Percentiles rank a stretch among this genome's conserved stretches.
Evolutionary conservation across 352 stramenopile species (phyloP).

Genomic region (Phytopythium montanum): DNA sequence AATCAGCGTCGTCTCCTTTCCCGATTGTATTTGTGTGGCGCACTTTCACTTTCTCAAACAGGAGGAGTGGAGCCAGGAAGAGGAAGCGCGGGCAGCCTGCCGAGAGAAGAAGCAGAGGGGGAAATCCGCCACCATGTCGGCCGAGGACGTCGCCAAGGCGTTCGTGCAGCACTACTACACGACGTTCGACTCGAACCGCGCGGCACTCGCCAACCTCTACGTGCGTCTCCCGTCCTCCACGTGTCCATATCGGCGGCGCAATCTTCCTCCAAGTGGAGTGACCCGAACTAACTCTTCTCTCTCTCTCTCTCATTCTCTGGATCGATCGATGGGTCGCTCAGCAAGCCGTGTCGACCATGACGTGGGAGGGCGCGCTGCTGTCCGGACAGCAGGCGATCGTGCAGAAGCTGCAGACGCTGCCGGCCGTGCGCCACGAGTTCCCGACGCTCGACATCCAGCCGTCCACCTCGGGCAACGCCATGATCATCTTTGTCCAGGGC

Average conservation of each 20-base stretch:
- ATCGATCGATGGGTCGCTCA: constrained; percentile 7
- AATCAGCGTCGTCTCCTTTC: constrained; percentile 15
- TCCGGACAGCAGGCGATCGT: constrained; percentile 86
- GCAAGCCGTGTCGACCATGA: constrained; percentile 77
- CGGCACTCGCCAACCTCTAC: constrained; percentile 71
- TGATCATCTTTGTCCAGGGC: constrained; percentile 96
- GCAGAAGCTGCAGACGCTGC: constrained; percentile 80
- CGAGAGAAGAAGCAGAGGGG: neutral
- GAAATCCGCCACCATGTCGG: constrained; percentile 54
- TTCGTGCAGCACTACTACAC: constrained; percentile 89
- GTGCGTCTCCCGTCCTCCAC: constrained; percentile 31
- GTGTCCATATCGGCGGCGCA: too few species aligned
- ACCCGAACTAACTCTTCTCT: neutral
- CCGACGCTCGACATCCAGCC: constrained; percentile 93
- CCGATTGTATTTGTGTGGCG: neutral
- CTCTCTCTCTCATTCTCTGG: constrained; percentile 3
- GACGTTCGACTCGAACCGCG: constrained; percentile 81
- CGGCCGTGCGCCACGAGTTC: constrained; percentile 71
- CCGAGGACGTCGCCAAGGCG: constrained; percentile 78
- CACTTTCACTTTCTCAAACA: constrained; percentile 6
- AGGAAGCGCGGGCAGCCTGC: neutral
- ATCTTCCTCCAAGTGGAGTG: too few species aligned
- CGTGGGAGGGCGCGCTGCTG: constrained; percentile 67
- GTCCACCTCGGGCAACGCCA: constrained; percentile 83
- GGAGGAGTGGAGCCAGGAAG: constrained; percentile 8